phyloP scores from a whole-genome alignment of 257 asterid species.

The Solanum chilense region DNA sequence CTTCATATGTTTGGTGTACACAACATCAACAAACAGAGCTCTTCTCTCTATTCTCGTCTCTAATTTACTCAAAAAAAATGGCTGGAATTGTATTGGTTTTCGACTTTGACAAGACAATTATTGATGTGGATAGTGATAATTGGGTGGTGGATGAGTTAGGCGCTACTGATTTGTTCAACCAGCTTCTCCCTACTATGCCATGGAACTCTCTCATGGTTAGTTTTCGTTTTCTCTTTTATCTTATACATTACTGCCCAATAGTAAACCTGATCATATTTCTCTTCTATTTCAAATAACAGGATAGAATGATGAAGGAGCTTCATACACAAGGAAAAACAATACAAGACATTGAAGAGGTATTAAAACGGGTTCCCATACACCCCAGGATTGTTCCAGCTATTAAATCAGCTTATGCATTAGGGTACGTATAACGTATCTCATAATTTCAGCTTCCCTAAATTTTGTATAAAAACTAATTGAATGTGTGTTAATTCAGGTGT shows the following conservation, averaged over 20 bases:
- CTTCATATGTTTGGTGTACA: not conserved
- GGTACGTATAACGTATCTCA: constrained; percentile 4
- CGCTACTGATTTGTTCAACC: constrained; percentile 12
- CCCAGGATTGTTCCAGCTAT: constrained; percentile 32
- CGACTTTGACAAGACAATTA: constrained; percentile 26
- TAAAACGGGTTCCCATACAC: constrained; percentile 24
- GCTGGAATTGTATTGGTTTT: constrained; percentile 11
- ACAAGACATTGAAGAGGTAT: constrained; percentile 23
- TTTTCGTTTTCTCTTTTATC: not conserved
- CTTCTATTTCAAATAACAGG: constrained; percentile 1
- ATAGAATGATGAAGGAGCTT: constrained; percentile 31
- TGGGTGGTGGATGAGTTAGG: constrained; percentile 22
- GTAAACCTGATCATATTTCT: too few relatives aligned
- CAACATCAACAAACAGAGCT: not conserved
- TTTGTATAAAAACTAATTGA: not conserved
- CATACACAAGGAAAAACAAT: constrained; percentile 25
- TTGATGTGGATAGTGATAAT: constrained; percentile 23
- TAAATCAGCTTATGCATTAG: constrained; percentile 29
- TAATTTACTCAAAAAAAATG: not conserved
- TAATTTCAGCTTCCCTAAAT: not conserved
- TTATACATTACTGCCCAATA: too few relatives aligned
- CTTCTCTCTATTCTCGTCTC: not conserved
- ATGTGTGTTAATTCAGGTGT: constrained; percentile 6
- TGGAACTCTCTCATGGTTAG: constrained; percentile 24
- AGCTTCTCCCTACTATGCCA: constrained; percentile 24